Evolutionary conservation across 768 basidiomycete genomes (phyloP), one percentile per base, ranked within the genome.

Genomic region (Ramaria sp.): DNA sequence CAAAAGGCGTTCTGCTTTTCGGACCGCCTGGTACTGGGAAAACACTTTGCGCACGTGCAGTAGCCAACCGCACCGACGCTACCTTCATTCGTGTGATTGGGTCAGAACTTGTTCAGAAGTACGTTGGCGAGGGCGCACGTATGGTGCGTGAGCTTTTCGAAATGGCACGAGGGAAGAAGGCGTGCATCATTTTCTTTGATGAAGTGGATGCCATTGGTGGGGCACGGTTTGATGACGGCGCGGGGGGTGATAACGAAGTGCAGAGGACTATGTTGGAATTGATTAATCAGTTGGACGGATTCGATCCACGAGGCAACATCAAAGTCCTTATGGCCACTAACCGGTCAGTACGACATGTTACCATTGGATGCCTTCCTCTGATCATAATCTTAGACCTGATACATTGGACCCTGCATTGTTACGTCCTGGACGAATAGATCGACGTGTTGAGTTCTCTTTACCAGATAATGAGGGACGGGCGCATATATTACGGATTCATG

Each of bases 241-340:
- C 94, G 33, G 96, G 96, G 37, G 96, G 96, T 33, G 96, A 99
- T 63, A 98, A 99, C 65, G 96, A 99, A 67, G 96, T 99, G 43
- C 96, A 99, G 72, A 75, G 96, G 68, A 99, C 96, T 11, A 99
- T 99, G 96, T 75, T 99, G 75, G 96, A 99, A 72, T 73, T 98
- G 65, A 98, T 99, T 66, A 98, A 98, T 69, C 96, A 99, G 70
- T 73, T 99, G 68, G 94, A 99, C 65, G 96, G 96, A 33, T 99
- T 99, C 71, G 96, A 98, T 71, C 87, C 95, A 7, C 74, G 96
- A 73, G 96, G 96, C n/a, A 98, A 98, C 67, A 98, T 99, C 73
- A 99, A 99, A 71, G 95, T 99, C 20, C 78, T 99, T 58, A 99
- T 99, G 96, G 96, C 96, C 31, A 98, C 96, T 7, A 98, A 99